Evolutionary conservation across 2,329 filamentous ascomycete species (phyloP).

Genomic region (Pseudopyricularia cyperi): DNA sequence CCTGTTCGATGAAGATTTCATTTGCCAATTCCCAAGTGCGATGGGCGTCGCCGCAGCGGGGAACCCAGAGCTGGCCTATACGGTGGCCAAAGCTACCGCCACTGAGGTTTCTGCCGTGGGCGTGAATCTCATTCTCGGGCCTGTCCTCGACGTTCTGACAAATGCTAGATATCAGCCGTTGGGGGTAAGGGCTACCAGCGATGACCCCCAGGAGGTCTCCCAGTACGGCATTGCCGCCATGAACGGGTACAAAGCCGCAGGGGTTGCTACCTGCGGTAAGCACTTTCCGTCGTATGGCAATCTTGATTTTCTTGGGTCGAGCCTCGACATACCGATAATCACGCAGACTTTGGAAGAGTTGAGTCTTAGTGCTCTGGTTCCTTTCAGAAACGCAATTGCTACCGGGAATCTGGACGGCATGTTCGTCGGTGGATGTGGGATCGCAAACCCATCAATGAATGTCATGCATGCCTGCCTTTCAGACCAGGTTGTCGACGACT

Average conservation of each 20-base stretch:
- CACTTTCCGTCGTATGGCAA: conserved; percentile 97
- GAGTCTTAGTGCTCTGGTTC: conserved; percentile 80
- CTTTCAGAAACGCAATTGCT: conserved; percentile 79
- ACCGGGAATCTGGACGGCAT: conserved; percentile 77
- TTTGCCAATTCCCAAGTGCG: conserved; percentile 90
- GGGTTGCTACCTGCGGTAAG: conserved; percentile 81
- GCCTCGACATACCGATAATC: conserved; percentile 85
- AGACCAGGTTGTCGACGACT: conserved; percentile 82
- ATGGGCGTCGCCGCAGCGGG: conserved; percentile 96
- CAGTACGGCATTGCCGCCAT: conserved; percentile 84
- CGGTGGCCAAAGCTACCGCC: conserved; percentile 84
- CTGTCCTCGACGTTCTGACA: conserved; percentile 84
- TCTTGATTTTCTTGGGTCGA: conserved; percentile 82
- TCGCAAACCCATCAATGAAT: conserved; percentile 82
- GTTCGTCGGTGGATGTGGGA: conserved; percentile 90
- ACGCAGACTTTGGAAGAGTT: conserved; percentile 89
- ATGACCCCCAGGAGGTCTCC: conserved; percentile 90
- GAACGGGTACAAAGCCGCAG: conserved; percentile 85
- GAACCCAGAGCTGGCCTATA: conserved; percentile 71
- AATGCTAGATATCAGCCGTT: conserved; percentile 86
- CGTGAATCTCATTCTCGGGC: conserved; percentile 90
- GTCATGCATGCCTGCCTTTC: conserved; percentile 92
- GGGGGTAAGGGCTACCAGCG: conserved; percentile 78
- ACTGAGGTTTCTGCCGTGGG: conserved; percentile 87
- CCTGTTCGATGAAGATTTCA: conserved; percentile 88